Conservation (phyloP, 257 asterid genomes). For the Agastache rugosa region DNA sequence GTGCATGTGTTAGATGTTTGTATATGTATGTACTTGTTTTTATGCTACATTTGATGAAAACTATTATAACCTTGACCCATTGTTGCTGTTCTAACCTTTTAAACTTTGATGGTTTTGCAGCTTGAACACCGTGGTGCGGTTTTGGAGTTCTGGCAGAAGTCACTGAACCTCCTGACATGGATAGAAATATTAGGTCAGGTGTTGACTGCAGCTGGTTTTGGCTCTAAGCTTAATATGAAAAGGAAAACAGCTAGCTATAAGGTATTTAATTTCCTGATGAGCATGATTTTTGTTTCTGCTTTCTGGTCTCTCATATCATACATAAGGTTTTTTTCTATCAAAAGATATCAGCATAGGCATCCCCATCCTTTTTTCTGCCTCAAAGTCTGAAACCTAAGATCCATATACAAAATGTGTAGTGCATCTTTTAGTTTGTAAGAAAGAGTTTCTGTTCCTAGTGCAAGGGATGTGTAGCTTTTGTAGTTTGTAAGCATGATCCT, state of each 20-base stretch:
- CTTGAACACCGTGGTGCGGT: conserved; percentile 56
- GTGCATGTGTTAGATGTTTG: neutral
- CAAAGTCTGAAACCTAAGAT: conserved; percentile 21
- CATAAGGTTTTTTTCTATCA: conserved; percentile 24
- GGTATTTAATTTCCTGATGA: conserved; percentile 56
- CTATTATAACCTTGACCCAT: neutral
- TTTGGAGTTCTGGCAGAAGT: conserved; percentile 73
- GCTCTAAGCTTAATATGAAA: conserved; percentile 59
- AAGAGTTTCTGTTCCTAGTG: conserved; percentile 14
- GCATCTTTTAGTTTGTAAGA: conserved; percentile 8
- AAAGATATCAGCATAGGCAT: conserved; percentile 17
- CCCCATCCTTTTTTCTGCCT: conserved; percentile 18
- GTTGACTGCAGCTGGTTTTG: conserved; percentile 87
- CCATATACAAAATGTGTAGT: neutral
- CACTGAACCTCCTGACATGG: conserved; percentile 94
- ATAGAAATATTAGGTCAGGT: conserved; percentile 86
- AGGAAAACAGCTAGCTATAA: conserved; percentile 54
- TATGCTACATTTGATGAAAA: conserved; percentile 20
- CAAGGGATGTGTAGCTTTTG: conserved; percentile 22
- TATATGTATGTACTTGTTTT: neutral
- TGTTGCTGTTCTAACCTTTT: conserved; percentile 26
- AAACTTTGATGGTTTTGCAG: conserved; percentile 49
- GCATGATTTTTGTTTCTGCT: conserved; percentile 22
- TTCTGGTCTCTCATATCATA: conserved; percentile 27
- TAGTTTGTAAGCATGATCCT: conserved; percentile 30